Base-by-base conservation (phyloP, 805 yeast genomes). In the Pichia paraexigua region DNA sequence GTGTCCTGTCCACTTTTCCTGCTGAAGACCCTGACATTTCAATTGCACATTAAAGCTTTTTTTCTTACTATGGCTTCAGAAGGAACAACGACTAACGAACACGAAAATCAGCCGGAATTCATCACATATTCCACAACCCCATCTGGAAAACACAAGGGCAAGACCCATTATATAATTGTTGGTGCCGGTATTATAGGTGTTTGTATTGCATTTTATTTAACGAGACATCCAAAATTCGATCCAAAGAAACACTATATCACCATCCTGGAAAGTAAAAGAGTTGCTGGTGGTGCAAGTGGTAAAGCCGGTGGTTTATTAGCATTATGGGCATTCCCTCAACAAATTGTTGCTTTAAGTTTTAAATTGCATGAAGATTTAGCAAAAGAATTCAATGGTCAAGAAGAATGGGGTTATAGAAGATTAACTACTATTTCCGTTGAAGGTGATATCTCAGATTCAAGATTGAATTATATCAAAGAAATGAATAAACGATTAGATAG, bases 161-260 rank as follows among this genome's bases (percentile, higher is more conserved):
- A 86, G 62, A 77, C 82, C 37, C 95, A 87, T 63, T 87, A 87
- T 52, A 77, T 87, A 54, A 84, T 89, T 43, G 94, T 88, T 24
- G 96, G 96, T 24, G 98, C 96, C 0, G 99, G 99, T 22, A 92
- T 92, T 60, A 86, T 92, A 40, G 99, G 99, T 40, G 96, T 89
- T 9, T 88, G 96, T 64, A 87, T 94, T 1, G 97, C 98, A 1
- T 94, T 87, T 68, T 92, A 83, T 62, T 67, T 94, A 41, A 86
- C 94, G 2, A 77, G 78, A 52, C 98, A 92, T 66, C 92, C 95
- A 2, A 76, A 77, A 50, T 92, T 82, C 66, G 84, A 85, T 60
- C 80, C 87, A 0, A 71, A 73, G 32, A 83, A 79, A 52, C 82
- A 87, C 63, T 90, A 87, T 61, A 87, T 92, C 56, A 87, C 96